Evolutionary conservation across 371 early-diverging fungal genomes (phyloP), one percentile per base, ranked within the genome.

Genomic region (Apophysomyces ossiformis): DNA sequence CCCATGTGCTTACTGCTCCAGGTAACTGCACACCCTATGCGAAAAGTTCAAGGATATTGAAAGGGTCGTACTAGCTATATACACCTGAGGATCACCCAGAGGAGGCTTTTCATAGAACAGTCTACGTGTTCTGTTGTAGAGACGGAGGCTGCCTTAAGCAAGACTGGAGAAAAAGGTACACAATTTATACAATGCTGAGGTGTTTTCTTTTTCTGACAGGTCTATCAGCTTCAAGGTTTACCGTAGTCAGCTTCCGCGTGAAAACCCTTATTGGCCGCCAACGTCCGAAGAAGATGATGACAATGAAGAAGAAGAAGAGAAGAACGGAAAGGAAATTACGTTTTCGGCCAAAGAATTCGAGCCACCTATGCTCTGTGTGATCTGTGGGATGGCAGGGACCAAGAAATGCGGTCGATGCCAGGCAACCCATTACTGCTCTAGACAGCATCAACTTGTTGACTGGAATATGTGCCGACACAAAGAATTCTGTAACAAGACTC

Each of bases 41-140:
- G 32, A 26, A 26, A 2, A 26, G 32, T 26, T 26, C 2, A 26
- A 26, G 2, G 32, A 26, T 26, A 16, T 18, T n/a, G 18, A 21
- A 21, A 50, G 9, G 9, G n/a, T 9, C 7, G 46, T 46, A 21
- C 26, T 73, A 94, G 94, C 68, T 98, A 1, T 98, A 95, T 69
- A 94, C 97, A 1, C 96, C 98, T 15, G 96, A 97, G 67, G 95
- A 97, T 70, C 79, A 88, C 36, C 93, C 95, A 0, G 75, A 74
- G 0, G 90, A 93, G 65, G 97, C 99, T 1, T 97, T 90, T 67
- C 96, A 96, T 69, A 89, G 99, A 44, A 86, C 88, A 56, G 75
- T 97, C 13, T 97, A 96, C 69, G 87, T 97, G 4, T 97, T 94
- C 69, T 88, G 92, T 69, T 98, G 99, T 79, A 92, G 89, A 64